A percentile compares a stretch with the other conserved stretches of the same genome.
Evolutionary conservation across 176 grass and related monocot species (phyloP).

Genomic region (Eragrostis nindensis): DNA sequence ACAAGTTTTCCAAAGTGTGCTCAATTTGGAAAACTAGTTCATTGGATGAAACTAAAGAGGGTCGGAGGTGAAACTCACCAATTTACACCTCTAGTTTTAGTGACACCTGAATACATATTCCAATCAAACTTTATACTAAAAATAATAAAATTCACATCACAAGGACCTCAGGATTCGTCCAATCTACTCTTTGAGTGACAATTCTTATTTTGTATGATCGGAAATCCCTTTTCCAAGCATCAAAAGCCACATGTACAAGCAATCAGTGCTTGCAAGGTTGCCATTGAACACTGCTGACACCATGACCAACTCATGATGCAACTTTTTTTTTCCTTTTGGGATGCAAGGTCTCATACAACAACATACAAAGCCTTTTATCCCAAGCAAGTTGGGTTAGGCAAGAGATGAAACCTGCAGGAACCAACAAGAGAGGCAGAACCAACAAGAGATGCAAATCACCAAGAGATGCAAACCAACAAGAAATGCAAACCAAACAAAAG

Average conservation of each 20-base stretch:
- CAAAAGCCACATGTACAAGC: neutral
- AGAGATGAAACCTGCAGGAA: no score
- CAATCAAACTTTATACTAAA: neutral
- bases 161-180: neutral
- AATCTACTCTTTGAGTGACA: neutral
- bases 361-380: no score
- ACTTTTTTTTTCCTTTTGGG: no score
- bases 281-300: constrained; percentile 10
- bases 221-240: neutral
- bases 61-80: no score
- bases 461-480: no score
- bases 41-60: no score
- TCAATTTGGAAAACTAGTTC: no score
- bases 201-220: neutral
- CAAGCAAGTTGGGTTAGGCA: no score
- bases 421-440: no score
- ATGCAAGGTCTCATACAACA: neutral
- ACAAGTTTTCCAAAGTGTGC: no score
- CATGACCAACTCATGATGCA: neutral
- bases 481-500: no score
- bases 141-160: neutral
- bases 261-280: neutral
- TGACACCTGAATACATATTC: neutral
- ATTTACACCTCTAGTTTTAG: neutral
- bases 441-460: no score